Evolutionary conservation across 352 stramenopile genomes (phyloP).

Genomic region (Globisporangium barbulae): DNA sequence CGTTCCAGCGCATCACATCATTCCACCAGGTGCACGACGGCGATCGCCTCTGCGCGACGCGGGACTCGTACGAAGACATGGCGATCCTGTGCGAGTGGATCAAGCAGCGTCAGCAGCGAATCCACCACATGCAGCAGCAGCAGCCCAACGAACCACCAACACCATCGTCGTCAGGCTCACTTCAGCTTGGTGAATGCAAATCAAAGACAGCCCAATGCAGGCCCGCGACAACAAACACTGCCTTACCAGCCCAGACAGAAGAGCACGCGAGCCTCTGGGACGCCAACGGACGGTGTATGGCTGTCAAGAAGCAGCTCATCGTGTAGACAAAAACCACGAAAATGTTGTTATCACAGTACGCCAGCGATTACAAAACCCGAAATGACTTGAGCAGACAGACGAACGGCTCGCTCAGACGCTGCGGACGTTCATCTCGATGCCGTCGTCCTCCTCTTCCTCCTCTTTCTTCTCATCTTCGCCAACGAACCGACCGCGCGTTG

Average conservation of each 20-base stretch:
- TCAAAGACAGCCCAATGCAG: neutral
- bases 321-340: conserved; percentile 5
- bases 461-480: conserved; percentile 26
- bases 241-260: neutral
- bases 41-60: conserved; percentile 57
- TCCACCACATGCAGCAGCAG: conserved; percentile 24
- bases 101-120: conserved; percentile 34
- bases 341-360: neutral
- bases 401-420: conserved; percentile 19
- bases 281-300: neutral
- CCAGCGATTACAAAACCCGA: conserved; percentile 1
- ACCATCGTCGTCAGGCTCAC: neutral
- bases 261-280: conserved; percentile 1
- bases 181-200: neutral
- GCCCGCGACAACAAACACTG: neutral
- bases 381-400: neutral
- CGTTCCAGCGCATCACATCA: conserved; percentile 33
- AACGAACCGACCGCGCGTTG: neutral
- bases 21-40: conserved; percentile 47
- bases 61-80: conserved; percentile 67
- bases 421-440: conserved; percentile 31
- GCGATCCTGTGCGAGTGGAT: conserved; percentile 66
- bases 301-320: conserved; percentile 4
- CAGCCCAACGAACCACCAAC: neutral
- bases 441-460: conserved; percentile 27